Evolutionary conservation across 2,329 filamentous ascomycete species (phyloP).

Genomic region (Penicillium sp.): DNA sequence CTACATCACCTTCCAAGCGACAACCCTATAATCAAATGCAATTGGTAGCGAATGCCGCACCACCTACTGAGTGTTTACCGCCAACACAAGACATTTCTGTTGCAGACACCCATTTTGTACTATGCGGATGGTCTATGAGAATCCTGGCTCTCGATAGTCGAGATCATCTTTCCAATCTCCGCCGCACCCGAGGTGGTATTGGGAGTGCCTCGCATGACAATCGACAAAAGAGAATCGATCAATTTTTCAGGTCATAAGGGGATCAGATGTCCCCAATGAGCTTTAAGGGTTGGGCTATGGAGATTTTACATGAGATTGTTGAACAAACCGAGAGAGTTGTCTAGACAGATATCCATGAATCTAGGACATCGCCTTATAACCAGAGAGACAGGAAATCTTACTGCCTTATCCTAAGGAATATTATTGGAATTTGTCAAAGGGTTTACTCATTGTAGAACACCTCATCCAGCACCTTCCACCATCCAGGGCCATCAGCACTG

Average conservation of each 20-base stretch:
- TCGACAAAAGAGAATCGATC: slow-evolving; percentile 68
- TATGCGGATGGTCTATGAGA: slow-evolving; percentile 44
- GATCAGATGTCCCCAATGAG: neutral
- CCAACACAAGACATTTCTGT: neutral
- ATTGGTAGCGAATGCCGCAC: neutral
- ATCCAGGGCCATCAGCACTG: slow-evolving; percentile 34
- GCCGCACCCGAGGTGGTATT: slow-evolving; percentile 75
- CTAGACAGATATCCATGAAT: too few relatives aligned
- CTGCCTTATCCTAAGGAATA: too few relatives aligned
- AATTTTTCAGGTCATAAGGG: slow-evolving; percentile 56
- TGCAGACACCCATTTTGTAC: neutral
- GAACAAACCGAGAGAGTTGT: too few relatives aligned
- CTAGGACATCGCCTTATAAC: too few relatives aligned
- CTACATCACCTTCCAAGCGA: neutral
- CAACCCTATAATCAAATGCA: neutral
- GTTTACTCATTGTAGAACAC: slow-evolving; percentile 32
- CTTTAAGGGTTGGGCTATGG: neutral
- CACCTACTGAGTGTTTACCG: neutral
- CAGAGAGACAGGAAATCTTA: too few relatives aligned
- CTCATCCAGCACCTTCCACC: slow-evolving; percentile 36
- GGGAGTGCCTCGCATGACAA: slow-evolving; percentile 72
- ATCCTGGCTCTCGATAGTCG: slow-evolving; percentile 64
- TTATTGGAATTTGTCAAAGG: neutral
- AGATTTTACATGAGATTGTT: neutral
- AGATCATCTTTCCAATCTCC: slow-evolving; percentile 68